phyloP scores from a whole-genome alignment of 2,329 filamentous ascomycete genomes.

The Pseudocercospora eumusae region DNA sequence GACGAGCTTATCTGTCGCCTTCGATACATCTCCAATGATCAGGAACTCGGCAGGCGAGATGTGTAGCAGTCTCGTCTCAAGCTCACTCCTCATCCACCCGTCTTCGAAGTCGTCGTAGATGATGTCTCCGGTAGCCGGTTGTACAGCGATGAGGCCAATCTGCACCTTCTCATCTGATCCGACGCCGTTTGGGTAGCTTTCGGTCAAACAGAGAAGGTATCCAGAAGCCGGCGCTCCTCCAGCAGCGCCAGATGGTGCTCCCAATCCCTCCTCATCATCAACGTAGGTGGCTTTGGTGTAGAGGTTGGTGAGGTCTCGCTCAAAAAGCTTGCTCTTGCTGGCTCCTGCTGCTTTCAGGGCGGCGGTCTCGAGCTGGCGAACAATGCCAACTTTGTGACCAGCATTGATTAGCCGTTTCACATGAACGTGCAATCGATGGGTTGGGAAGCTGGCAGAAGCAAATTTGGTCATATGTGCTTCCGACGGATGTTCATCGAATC shows the following conservation, averaged over 20 bases:
- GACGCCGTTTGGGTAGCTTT: constrained; percentile 73
- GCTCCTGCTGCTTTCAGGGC: constrained; percentile 93
- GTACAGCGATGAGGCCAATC: constrained; percentile 88
- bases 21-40: constrained; percentile 86
- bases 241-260: constrained; percentile 57
- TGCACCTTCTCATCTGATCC: constrained; percentile 92
- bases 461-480: constrained; percentile 91
- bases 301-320: constrained; percentile 88
- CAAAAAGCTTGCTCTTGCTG: constrained; percentile 89
- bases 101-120: constrained; percentile 96
- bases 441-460: constrained; percentile 92
- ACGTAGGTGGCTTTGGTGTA: constrained; percentile 99
- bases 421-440: constrained; percentile 87
- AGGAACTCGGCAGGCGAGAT: constrained; percentile 95
- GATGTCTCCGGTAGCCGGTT: constrained; percentile 92
- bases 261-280: constrained; percentile 83
- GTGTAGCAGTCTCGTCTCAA: constrained; percentile 92
- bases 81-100: constrained; percentile 94
- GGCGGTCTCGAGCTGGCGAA: constrained; percentile 91
- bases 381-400: constrained; percentile 93
- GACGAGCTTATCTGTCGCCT: constrained; percentile 87
- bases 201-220: constrained; percentile 91
- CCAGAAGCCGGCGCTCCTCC: constrained; percentile 65
- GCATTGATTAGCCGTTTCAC: constrained; percentile 89
- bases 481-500: constrained; percentile 90